These are phyloP conservation scores for Ophiobolus disseminans DNA, from an alignment of 2,329 filamentous ascomycete genomes.

Conservation along the genomic window DNA sequence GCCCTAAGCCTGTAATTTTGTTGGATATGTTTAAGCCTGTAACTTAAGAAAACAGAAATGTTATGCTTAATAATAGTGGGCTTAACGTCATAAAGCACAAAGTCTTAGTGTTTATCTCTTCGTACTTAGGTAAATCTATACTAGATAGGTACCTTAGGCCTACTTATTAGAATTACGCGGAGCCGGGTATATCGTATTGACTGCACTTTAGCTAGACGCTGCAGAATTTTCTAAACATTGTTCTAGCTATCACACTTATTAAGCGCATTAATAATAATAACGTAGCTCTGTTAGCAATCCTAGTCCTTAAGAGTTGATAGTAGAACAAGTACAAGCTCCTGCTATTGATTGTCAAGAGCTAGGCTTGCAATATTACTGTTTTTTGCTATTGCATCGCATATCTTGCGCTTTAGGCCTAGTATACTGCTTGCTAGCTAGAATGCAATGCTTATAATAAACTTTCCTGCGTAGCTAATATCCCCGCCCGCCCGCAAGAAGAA, in stretches of 20 bases:
- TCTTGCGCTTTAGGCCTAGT: neutral
- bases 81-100: slow-evolving; percentile 17
- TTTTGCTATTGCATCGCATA: slow-evolving; percentile 11
- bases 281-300: neutral
- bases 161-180: slow-evolving; percentile 19
- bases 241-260: slow-evolving; percentile 33
- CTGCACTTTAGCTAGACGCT: slow-evolving; percentile 4
- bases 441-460: slow-evolving; percentile 18
- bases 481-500: too few species aligned
- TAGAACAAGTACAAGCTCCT: slow-evolving; percentile 14
- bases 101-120: slow-evolving; percentile 2
- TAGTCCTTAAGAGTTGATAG: neutral
- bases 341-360: slow-evolving; percentile 13
- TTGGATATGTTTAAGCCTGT: neutral
- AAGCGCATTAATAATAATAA: slow-evolving; percentile 28
- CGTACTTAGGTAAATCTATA: slow-evolving; percentile 6
- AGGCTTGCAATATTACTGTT: slow-evolving; percentile 3
- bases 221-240: slow-evolving; percentile 8
- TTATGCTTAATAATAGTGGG: slow-evolving; percentile 9
- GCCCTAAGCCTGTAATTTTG: neutral
- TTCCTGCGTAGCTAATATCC: slow-evolving; percentile 3
- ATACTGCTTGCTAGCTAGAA: slow-evolving; percentile 6
- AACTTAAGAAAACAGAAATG: neutral
- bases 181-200: slow-evolving; percentile 1
- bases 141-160: slow-evolving; percentile 13